Conservation (phyloP, 177 flowering plant genomes). For the Vitis hybrid region DNA sequence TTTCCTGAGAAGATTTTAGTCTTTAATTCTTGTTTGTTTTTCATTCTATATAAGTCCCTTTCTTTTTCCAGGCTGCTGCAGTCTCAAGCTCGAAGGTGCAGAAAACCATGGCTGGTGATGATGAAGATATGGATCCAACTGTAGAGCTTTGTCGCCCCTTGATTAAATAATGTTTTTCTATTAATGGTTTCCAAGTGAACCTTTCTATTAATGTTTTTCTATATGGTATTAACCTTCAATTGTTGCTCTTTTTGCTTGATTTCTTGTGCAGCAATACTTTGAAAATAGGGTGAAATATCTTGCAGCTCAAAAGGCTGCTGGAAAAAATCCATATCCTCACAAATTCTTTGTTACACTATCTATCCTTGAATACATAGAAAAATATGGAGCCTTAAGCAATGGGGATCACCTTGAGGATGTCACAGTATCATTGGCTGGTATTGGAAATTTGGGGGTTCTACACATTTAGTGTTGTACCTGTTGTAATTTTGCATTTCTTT, state of each 20-base stretch:
- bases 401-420: slow-evolving; percentile 72
- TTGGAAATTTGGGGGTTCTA: neutral
- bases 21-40: neutral
- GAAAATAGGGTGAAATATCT: slow-evolving; percentile 80
- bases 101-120: slow-evolving; percentile 62
- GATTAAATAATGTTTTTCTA: neutral
- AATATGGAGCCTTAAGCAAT: slow-evolving; percentile 48
- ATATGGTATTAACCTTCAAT: neutral
- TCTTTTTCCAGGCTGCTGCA: slow-evolving; percentile 48
- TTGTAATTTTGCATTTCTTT: neutral
- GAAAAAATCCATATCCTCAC: slow-evolving; percentile 85
- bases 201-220: neutral
- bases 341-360: slow-evolving; percentile 68
- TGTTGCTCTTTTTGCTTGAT: neutral
- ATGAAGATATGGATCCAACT: slow-evolving; percentile 95
- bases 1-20: no score
- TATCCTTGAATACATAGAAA: slow-evolving; percentile 50
- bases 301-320: slow-evolving; percentile 56
- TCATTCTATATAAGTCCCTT: neutral
- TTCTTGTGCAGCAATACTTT: slow-evolving; percentile 76
- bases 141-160: slow-evolving; percentile 26
- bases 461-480: neutral
- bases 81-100: slow-evolving; percentile 35
- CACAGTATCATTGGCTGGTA: slow-evolving; percentile 75
- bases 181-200: neutral